Conservation (phyloP, 2,329 filamentous ascomycete species). For the Parascedosporium putredinis region DNA sequence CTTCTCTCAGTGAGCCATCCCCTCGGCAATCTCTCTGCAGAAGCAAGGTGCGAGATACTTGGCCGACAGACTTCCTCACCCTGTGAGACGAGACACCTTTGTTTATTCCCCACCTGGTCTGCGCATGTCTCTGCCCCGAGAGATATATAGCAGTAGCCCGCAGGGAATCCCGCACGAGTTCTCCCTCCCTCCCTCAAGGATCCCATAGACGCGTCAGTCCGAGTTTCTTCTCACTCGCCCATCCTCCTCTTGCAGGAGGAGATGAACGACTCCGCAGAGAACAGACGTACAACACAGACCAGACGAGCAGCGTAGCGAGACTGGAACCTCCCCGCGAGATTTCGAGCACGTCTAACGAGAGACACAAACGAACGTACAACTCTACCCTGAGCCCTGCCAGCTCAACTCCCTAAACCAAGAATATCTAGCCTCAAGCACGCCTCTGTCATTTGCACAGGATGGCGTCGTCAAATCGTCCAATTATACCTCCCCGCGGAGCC, state of each 20-base stretch:
- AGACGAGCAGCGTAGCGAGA: background rate
- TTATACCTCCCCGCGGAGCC: constrained; percentile 23
- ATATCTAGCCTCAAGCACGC: too few relatives aligned
- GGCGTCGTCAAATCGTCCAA: background rate
- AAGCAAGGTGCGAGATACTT: too few relatives aligned
- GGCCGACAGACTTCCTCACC: background rate
- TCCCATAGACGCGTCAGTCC: background rate
- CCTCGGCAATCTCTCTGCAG: too few relatives aligned
- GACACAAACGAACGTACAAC: background rate
- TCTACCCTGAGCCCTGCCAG: background rate
- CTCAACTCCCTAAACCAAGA: background rate
- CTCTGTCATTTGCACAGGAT: too few relatives aligned
- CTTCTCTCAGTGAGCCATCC: too few relatives aligned
- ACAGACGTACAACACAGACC: background rate
- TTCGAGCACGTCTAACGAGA: background rate
- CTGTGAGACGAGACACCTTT: constrained; percentile 1
- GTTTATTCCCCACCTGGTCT: background rate
- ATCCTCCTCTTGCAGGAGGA: background rate
- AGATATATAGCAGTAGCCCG: background rate
- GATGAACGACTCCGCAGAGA: background rate
- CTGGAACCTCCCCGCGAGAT: background rate
- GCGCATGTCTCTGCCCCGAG: background rate
- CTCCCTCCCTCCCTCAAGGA: too few relatives aligned
- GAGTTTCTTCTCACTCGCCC: background rate
- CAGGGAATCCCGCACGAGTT: too few relatives aligned